Percentiles rank a stretch among this genome's conserved stretches.
These are phyloP conservation scores for Lasiosphaeria ovina DNA, from an alignment of 495 filamentous ascomycete genomes.

Conservation along the genomic window DNA sequence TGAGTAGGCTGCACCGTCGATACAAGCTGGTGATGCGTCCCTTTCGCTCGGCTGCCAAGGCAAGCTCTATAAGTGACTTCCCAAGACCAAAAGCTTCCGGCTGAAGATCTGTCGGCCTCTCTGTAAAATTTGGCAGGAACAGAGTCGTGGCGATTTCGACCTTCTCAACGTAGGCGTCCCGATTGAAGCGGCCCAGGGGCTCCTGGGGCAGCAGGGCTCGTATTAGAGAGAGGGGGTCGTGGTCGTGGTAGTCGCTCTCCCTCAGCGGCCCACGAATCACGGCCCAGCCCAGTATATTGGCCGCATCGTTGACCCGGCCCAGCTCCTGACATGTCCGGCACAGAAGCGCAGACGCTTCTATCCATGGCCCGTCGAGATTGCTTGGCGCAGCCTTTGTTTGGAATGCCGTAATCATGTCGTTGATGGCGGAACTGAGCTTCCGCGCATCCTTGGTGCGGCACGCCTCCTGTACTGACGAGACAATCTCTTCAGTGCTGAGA, in stretches of 20 bases:
- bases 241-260: conserved; percentile 33
- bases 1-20: conserved; percentile 25
- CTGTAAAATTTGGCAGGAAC: conserved; percentile 35
- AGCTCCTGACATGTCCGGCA: conserved; percentile 32
- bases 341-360: conserved; percentile 37
- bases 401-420: conserved; percentile 21
- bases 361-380: conserved; percentile 25
- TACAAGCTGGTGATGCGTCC: conserved; percentile 28
- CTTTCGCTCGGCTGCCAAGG: conserved; percentile 22
- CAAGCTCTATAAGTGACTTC: conserved; percentile 28
- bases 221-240: conserved; percentile 35
- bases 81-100: conserved; percentile 28
- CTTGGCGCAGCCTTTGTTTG: conserved; percentile 18
- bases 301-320: conserved; percentile 31
- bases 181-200: not conserved
- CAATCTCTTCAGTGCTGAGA: conserved; percentile 18
- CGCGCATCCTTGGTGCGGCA: conserved; percentile 20
- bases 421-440: conserved; percentile 23
- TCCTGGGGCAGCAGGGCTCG: conserved; percentile 23
- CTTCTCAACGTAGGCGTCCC: not conserved
- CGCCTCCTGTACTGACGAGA: conserved; percentile 17
- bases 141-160: conserved; percentile 31
- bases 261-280: conserved; percentile 28
- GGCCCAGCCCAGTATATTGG: conserved; percentile 30
- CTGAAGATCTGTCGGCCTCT: conserved; percentile 15